Conservation (phyloP, 2,329 filamentous ascomycete genomes). For the Cercospora sojina region DNA sequence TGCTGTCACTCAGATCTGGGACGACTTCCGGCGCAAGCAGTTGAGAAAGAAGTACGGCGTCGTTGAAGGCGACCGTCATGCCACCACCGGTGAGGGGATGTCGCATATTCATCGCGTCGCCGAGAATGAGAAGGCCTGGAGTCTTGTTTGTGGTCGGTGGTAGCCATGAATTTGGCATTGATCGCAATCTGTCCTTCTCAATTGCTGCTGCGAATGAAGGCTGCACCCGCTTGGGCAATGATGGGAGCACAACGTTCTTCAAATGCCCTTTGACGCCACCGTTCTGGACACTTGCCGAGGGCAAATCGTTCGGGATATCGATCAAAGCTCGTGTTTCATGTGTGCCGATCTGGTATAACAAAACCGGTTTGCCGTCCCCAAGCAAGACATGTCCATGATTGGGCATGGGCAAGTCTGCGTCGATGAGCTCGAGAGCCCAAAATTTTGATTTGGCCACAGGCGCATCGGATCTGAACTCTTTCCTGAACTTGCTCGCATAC, state of each 20-base stretch:
- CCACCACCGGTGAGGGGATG: constrained; percentile 95
- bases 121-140: constrained; percentile 75
- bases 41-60: constrained; percentile 74
- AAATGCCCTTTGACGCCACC: constrained; percentile 88
- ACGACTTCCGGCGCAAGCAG: constrained; percentile 70
- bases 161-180: constrained; percentile 95
- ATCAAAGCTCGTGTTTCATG: constrained; percentile 89
- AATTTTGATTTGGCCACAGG: constrained; percentile 82
- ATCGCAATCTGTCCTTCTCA: constrained; percentile 72
- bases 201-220: constrained; percentile 75
- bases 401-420: constrained; percentile 73
- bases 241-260: constrained; percentile 72
- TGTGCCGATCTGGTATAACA: constrained; percentile 95
- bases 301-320: constrained; percentile 76
- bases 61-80: constrained; percentile 97
- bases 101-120: constrained; percentile 99
- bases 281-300: constrained; percentile 67
- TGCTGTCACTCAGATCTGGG: constrained; percentile 66
- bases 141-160: constrained; percentile 72
- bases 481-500: constrained; percentile 88
- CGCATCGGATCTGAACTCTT: constrained; percentile 65
- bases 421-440: constrained; percentile 88
- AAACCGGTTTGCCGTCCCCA: constrained; percentile 71
- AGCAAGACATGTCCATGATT: constrained; percentile 87
- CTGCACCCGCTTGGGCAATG: constrained; percentile 68